Conservation (phyloP, 2,329 filamentous ascomycete genomes). For the Diaporthe humulicola region DNA sequence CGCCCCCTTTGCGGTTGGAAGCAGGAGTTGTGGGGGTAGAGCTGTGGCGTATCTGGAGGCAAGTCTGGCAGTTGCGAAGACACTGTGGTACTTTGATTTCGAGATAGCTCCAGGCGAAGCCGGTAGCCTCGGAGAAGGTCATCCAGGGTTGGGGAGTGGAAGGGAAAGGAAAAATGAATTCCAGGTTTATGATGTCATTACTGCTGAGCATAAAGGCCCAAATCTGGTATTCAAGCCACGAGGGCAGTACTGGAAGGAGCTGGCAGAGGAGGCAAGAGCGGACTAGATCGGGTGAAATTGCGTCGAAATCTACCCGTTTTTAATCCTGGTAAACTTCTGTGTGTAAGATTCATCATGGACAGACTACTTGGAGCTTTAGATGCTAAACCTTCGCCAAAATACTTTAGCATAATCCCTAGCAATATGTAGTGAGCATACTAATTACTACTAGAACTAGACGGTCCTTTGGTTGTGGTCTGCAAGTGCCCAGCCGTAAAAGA, state of each 20-base stretch:
- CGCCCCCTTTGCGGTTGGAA: conserved; percentile 51
- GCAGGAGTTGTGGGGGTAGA: conserved; percentile 52
- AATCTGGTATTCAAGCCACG: conserved; percentile 45
- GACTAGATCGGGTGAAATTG: not conserved
- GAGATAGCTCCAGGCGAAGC: not conserved
- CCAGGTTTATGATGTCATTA: conserved; percentile 23
- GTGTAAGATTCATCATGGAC: too few species aligned
- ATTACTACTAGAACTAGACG: too few species aligned
- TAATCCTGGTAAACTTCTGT: too few species aligned
- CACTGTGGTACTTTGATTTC: conserved; percentile 42
- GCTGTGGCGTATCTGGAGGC: conserved; percentile 44
- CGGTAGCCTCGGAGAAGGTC: not conserved
- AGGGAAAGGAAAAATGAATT: conserved; percentile 18
- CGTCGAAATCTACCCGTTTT: too few species aligned
- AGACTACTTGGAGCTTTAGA: too few species aligned
- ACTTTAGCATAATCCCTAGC: too few species aligned
- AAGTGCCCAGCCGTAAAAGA: too few species aligned
- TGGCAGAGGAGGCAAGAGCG: not conserved
- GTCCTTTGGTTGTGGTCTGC: too few species aligned
- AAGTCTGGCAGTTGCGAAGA: conserved; percentile 43
- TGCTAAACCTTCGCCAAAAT: too few species aligned
- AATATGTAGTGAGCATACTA: too few species aligned
- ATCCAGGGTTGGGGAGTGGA: not conserved
- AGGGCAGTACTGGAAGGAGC: not conserved
- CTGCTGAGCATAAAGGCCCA: conserved; percentile 3